A percentile compares a stretch with the other conserved stretches of the same genome.
Evolutionary conservation across 371 early-diverging fungal species (phyloP).

Genomic region (Mucor piriformis): DNA sequence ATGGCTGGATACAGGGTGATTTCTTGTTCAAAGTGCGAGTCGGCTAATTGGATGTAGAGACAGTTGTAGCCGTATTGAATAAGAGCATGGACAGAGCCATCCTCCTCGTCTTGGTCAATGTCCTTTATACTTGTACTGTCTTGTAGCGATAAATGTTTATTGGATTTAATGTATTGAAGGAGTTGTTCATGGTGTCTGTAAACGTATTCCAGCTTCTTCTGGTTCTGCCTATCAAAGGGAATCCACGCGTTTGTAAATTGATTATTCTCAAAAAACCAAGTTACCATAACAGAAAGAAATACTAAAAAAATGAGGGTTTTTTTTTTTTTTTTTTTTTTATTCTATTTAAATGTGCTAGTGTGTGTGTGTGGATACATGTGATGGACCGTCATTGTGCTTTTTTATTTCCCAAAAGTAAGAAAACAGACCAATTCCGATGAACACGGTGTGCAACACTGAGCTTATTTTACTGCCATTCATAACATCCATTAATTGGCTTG

Average conservation of each 20-base stretch:
- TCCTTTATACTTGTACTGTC: not conserved
- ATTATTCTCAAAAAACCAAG: constrained; percentile 44
- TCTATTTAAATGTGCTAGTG: not conserved
- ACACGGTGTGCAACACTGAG: not conserved
- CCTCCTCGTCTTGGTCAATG: constrained; percentile 37
- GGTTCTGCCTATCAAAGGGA: constrained; percentile 41
- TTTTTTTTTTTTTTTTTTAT: not conserved
- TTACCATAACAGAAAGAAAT: constrained; percentile 31
- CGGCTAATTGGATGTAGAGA: constrained; percentile 29
- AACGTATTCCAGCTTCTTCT: constrained; percentile 41
- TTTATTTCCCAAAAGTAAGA: constrained; percentile 5
- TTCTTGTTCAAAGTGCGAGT: constrained; percentile 37
- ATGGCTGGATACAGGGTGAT: constrained; percentile 36
- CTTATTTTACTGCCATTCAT: not conserved
- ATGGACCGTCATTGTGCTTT: constrained; percentile 8
- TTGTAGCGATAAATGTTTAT: not conserved
- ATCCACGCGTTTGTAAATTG: constrained; percentile 42
- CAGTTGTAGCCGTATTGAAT: constrained; percentile 29
- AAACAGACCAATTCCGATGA: constrained; percentile 5
- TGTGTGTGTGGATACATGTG: constrained; percentile 4
- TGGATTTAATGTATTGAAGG: not conserved
- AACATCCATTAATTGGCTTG: constrained; percentile 1
- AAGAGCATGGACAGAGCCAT: constrained; percentile 18
- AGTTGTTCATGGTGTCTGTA: constrained; percentile 38
- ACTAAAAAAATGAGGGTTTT: no score